phyloP scores from a whole-genome alignment of 1,284 basidiomycete genomes.

The Thecaphora frezii region DNA sequence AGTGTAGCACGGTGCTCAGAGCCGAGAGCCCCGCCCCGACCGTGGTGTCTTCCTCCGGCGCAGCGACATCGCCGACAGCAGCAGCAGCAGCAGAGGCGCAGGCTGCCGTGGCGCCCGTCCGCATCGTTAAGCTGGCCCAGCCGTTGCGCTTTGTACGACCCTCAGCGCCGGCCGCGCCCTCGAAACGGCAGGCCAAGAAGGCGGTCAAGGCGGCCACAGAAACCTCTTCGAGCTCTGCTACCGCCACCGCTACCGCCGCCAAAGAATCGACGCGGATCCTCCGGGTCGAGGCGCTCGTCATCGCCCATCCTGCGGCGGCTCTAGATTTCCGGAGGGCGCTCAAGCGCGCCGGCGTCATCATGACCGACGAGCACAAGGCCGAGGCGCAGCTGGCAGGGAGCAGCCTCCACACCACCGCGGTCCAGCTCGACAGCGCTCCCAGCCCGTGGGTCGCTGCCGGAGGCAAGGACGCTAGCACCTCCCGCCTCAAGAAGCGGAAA shows the following conservation, averaged over 20 bases:
- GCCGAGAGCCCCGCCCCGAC: too few species aligned
- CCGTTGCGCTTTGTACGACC: background rate
- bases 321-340: slow-evolving; percentile 29
- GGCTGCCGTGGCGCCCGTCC: slow-evolving; percentile 25
- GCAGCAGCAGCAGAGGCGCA: too few species aligned
- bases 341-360: slow-evolving; percentile 12
- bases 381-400: background rate
- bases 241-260: too few species aligned
- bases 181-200: too few species aligned
- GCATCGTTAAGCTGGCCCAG: slow-evolving; percentile 11
- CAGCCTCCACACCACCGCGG: slow-evolving; percentile 6
- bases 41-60: too few species aligned
- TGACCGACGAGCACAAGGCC: slow-evolving; percentile 25
- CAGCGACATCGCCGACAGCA: too few species aligned
- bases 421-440: slow-evolving; percentile 30
- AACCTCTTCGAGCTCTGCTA: too few species aligned
- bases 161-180: background rate
- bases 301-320: slow-evolving; percentile 40
- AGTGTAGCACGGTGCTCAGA: slow-evolving; percentile 5
- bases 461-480: slow-evolving; percentile 22
- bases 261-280: too few species aligned
- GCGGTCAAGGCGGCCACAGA: too few species aligned
- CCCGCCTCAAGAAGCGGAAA: slow-evolving; percentile 20
- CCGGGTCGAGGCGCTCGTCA: slow-evolving; percentile 16
- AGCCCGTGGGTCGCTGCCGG: slow-evolving; percentile 38